phyloP scores from a whole-genome alignment of 139 green algal genomes.

The Haematococcus lacustris region DNA sequence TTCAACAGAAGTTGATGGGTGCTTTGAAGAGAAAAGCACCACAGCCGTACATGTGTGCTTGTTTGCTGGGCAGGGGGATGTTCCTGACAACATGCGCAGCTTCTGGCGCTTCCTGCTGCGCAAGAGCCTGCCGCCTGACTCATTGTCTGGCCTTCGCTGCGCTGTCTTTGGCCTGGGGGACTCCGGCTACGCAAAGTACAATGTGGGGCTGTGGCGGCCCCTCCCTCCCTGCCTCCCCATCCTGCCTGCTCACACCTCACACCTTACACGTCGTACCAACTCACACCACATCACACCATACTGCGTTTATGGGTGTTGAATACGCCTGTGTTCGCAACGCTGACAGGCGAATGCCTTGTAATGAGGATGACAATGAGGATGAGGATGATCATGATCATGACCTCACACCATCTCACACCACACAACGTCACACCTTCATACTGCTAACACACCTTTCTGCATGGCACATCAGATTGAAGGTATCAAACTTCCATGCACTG shows the following conservation, averaged over 20 bases:
- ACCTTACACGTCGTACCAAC: not conserved
- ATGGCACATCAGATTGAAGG: too few species aligned
- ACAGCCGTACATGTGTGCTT: not conserved
- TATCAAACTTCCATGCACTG: too few species aligned
- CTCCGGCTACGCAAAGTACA: constrained; percentile 89
- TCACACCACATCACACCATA: not conserved
- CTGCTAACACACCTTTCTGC: too few species aligned
- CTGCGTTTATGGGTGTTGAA: not conserved
- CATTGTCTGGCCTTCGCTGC: constrained; percentile 38
- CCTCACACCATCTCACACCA: not conserved
- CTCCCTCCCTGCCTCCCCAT: not conserved
- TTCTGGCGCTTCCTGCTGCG: constrained; percentile 91
- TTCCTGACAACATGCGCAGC: constrained; percentile 74
- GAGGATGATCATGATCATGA: not conserved
- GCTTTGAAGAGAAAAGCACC: not conserved
- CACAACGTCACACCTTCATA: too few species aligned
- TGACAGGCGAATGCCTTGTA: not conserved
- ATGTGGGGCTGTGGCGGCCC: constrained; percentile 38
- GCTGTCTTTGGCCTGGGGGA: constrained; percentile 95
- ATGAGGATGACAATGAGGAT: not conserved
- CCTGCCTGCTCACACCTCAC: not conserved
- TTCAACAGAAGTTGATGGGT: not conserved
- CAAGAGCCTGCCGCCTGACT: constrained; percentile 64
- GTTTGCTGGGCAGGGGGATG: constrained; percentile 61
- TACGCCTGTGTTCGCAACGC: not conserved